These are phyloP conservation scores for Hysterangium stoloniferum DNA, from an alignment of 768 basidiomycete genomes.

Conservation along the genomic window DNA sequence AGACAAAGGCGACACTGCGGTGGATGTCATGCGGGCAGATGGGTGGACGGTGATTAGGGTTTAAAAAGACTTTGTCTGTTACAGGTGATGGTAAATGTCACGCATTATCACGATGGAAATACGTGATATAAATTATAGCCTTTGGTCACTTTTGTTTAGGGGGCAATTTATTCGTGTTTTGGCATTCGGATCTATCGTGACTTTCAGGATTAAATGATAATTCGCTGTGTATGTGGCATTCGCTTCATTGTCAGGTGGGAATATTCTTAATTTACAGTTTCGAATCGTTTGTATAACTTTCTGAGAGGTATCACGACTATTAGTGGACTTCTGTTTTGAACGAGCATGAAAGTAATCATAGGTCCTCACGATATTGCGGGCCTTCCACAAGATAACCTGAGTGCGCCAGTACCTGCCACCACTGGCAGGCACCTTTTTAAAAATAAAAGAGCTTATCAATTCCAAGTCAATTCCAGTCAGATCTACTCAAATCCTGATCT, in stretches of 20 bases:
- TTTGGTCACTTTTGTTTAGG: not conserved
- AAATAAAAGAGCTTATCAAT: too few relatives aligned
- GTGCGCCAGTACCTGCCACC: too few relatives aligned
- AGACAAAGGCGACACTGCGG: slow-evolving; percentile 34
- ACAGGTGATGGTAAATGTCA: not conserved
- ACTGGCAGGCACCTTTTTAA: too few relatives aligned
- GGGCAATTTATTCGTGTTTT: not conserved
- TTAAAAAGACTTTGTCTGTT: not conserved
- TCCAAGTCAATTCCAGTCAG: too few relatives aligned
- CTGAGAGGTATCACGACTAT: not conserved
- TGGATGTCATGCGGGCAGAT: slow-evolving; percentile 36
- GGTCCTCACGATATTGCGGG: not conserved
- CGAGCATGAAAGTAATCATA: not conserved
- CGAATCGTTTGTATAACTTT: not conserved
- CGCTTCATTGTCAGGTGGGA: not conserved
- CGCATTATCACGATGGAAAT: not conserved
- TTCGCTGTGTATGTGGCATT: not conserved
- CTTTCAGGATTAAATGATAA: not conserved
- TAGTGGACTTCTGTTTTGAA: not conserved
- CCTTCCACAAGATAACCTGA: too few relatives aligned
- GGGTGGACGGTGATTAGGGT: slow-evolving; percentile 34
- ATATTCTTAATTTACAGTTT: not conserved
- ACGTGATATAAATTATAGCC: not conserved
- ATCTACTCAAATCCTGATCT: too few relatives aligned
- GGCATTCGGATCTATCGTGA: not conserved